Evolutionary conservation across 257 asterid species (phyloP).

Genomic region (Ehretia macrophylla): DNA sequence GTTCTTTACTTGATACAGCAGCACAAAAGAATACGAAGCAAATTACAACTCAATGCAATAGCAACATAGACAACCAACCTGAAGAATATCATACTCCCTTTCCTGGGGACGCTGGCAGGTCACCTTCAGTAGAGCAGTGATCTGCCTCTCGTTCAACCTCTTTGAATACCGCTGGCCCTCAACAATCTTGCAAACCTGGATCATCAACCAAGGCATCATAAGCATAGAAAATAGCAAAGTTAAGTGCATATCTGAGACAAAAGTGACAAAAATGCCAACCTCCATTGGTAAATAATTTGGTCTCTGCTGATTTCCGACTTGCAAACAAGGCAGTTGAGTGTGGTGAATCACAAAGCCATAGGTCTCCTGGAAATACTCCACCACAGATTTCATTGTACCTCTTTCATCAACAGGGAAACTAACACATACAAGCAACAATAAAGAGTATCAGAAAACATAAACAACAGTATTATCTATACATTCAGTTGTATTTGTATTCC

Average conservation of each 20-base stretch:
- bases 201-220: not conserved
- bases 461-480: no score
- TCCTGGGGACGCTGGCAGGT: constrained; percentile 96
- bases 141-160: constrained; percentile 88
- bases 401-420: constrained; percentile 89
- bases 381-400: constrained; percentile 86
- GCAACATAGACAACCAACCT: constrained; percentile 32
- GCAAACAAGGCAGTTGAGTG: constrained; percentile 83
- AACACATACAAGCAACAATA: constrained; percentile 12
- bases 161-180: constrained; percentile 94
- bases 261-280: constrained; percentile 34
- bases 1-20: no score
- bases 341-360: constrained; percentile 75
- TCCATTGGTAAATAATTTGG: constrained; percentile 96
- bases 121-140: constrained; percentile 82
- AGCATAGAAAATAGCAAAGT: not conserved
- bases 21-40: no score
- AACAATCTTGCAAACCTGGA: constrained; percentile 89
- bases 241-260: not conserved
- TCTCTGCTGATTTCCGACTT: constrained; percentile 86
- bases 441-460: not conserved
- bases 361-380: constrained; percentile 77
- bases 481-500: no score
- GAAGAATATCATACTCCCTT: constrained; percentile 68
- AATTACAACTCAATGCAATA: not conserved